phyloP scores from a whole-genome alignment of 2,329 filamentous ascomycete genomes.

The Calonectria pseudoreteaudii region DNA sequence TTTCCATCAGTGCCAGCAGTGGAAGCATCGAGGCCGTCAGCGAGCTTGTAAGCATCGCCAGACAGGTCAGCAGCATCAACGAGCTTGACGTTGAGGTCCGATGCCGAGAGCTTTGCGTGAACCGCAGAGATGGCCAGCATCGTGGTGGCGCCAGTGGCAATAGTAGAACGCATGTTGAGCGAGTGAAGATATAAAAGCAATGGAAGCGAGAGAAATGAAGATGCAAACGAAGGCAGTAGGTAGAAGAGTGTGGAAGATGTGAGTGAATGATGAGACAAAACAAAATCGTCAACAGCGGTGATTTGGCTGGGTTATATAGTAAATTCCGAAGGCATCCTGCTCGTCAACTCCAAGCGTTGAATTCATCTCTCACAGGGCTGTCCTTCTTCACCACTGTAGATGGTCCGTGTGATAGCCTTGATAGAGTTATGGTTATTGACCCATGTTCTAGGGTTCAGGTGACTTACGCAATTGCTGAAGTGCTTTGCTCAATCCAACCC shows the following conservation, averaged over 20 bases:
- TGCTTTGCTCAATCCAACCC: background rate
- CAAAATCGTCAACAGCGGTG: background rate
- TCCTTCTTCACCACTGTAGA: background rate
- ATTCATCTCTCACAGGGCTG: background rate
- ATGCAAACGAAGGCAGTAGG: background rate
- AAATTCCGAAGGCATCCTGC: background rate
- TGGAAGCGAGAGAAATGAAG: background rate
- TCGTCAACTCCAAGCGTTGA: background rate
- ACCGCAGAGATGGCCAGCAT: conserved; percentile 5
- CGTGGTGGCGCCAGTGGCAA: conserved; percentile 3
- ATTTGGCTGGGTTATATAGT: background rate
- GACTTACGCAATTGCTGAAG: background rate
- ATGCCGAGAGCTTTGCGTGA: background rate
- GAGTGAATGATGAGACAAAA: background rate
- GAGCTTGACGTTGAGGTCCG: background rate
- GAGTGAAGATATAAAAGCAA: background rate
- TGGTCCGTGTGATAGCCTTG: background rate
- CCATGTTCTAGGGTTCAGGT: background rate
- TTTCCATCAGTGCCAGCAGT: background rate
- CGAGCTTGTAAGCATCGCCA: background rate
- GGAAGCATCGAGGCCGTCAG: background rate
- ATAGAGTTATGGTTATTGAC: background rate
- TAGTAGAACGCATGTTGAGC: conserved; percentile 7
- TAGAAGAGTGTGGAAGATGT: background rate
- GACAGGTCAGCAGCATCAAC: background rate